A percentile compares a stretch with the other conserved stretches of the same genome.
Conservation (phyloP, 2,329 filamentous ascomycete genomes). For the Aureobasidium sp. region DNA sequence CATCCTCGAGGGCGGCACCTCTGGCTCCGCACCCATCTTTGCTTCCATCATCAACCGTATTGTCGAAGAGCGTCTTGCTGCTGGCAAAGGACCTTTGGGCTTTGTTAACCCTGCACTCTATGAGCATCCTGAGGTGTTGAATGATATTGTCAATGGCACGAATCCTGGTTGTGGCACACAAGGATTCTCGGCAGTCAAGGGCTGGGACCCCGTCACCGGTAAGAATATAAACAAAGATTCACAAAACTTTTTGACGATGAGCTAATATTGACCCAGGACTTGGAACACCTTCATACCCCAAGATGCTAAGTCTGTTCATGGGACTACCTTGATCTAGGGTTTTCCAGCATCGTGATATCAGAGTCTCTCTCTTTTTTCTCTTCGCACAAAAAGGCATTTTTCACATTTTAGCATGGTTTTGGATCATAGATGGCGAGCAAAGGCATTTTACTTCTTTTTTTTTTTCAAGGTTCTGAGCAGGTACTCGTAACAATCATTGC, state of each 20-base stretch:
- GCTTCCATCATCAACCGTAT: conserved; percentile 23
- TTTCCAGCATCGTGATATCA: no score
- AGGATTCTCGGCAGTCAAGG: conserved; percentile 17
- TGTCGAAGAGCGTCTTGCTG: conserved; percentile 20
- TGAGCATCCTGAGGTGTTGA: conserved; percentile 20
- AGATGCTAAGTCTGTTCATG: conserved; percentile 20
- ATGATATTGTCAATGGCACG: conserved; percentile 21
- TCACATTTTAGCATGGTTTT: not conserved
- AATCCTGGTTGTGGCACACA: conserved; percentile 29
- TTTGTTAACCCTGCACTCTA: conserved; percentile 29
- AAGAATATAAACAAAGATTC: not conserved
- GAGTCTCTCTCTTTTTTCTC: no score
- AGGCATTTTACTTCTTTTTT: not conserved
- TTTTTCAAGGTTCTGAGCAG: no score
- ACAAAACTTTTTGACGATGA: not conserved
- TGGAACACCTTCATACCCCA: conserved; percentile 23
- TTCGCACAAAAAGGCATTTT: not conserved
- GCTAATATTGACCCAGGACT: conserved; percentile 10
- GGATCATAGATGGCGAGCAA: not conserved
- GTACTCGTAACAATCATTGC: not conserved
- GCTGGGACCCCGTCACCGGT: conserved; percentile 23
- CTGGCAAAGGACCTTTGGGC: conserved; percentile 22
- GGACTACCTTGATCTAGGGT: not conserved
- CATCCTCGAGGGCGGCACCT: conserved; percentile 20
- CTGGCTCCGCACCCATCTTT: conserved; percentile 22